Conservation (phyloP, 106 monocot species). For the Vanilla planifolia region DNA sequence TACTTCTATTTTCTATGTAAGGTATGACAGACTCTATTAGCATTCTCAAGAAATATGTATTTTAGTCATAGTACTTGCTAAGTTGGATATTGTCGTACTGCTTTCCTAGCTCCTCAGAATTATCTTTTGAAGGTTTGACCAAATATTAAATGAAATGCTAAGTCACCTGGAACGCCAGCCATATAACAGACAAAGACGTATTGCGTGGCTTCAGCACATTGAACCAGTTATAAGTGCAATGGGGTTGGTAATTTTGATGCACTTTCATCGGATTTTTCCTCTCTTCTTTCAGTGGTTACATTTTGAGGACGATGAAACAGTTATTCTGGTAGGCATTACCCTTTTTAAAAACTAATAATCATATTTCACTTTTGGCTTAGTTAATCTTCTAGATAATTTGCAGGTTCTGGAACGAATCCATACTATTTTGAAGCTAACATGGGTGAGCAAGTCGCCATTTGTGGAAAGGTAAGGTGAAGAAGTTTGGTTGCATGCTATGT, state of each 20-base stretch:
- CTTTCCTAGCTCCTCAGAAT: no score
- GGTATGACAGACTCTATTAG: no score
- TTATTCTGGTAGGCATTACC: conserved; percentile 49
- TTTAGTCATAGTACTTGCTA: no score
- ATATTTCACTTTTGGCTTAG: neutral
- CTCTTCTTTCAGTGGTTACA: conserved; percentile 96
- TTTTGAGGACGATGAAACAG: conserved; percentile 79
- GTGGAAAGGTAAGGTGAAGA: conserved; percentile 45
- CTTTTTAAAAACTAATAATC: neutral
- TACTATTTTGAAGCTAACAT: conserved; percentile 67
- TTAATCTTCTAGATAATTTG: neutral
- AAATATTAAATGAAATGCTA: conserved; percentile 79
- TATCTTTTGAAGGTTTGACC: conserved; percentile 62
- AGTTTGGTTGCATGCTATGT: neutral
- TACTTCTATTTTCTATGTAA: no score
- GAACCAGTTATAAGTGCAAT: conserved; percentile 75
- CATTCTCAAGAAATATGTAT: no score
- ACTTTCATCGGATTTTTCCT: conserved; percentile 74
- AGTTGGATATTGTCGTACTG: no score
- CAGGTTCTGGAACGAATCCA: conserved; percentile 71
- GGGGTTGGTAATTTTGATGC: conserved; percentile 83
- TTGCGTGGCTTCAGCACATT: conserved; percentile 72
- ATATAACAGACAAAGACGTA: conserved; percentile 58
- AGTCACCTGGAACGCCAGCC: conserved; percentile 90
- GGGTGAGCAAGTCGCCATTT: conserved; percentile 77